Percentiles rank a stretch among this genome's conserved stretches.
phyloP scores from a whole-genome alignment of 1,139 yeast genomes.

The Candida neerlandica region DNA sequence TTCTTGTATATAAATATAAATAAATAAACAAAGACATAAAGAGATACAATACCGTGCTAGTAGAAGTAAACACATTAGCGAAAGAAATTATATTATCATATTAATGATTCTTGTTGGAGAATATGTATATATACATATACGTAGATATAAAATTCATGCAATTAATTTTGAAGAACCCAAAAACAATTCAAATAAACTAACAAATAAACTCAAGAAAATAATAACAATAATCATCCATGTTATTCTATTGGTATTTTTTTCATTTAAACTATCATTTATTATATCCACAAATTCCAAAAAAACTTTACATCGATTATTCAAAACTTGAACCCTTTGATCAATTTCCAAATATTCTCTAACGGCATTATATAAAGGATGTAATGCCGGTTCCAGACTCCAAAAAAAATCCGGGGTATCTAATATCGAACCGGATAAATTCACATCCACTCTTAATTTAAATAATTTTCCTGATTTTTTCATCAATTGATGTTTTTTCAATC shows the following conservation, averaged over 20 bases:
- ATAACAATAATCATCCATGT: conserved; percentile 89
- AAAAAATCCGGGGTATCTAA: conserved; percentile 94
- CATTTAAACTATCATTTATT: conserved; percentile 92
- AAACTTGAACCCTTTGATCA: conserved; percentile 89
- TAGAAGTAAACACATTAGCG: neutral
- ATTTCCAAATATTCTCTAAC: conserved; percentile 91
- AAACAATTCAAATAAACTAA: conserved; percentile 51
- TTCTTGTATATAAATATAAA: conserved; percentile 3
- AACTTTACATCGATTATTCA: conserved; percentile 91
- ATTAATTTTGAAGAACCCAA: neutral
- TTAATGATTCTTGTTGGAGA: neutral
- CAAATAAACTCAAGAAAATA: conserved; percentile 47
- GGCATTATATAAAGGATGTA: conserved; percentile 88
- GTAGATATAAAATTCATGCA: neutral
- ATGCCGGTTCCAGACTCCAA: conserved; percentile 95
- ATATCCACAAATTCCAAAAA: conserved; percentile 92
- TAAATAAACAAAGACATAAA: neutral
- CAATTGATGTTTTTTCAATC: conserved; percentile 75
- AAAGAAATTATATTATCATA: neutral
- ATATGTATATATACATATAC: neutral
- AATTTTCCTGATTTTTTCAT: conserved; percentile 86
- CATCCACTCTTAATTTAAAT: conserved; percentile 90
- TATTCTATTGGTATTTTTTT: conserved; percentile 84
- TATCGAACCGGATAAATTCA: conserved; percentile 85
- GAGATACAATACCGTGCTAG: neutral